Evolutionary conservation across 495 filamentous ascomycete genomes (phyloP), one percentile per base, ranked within the genome.

Genomic region (Neurospora tetrasperma): DNA sequence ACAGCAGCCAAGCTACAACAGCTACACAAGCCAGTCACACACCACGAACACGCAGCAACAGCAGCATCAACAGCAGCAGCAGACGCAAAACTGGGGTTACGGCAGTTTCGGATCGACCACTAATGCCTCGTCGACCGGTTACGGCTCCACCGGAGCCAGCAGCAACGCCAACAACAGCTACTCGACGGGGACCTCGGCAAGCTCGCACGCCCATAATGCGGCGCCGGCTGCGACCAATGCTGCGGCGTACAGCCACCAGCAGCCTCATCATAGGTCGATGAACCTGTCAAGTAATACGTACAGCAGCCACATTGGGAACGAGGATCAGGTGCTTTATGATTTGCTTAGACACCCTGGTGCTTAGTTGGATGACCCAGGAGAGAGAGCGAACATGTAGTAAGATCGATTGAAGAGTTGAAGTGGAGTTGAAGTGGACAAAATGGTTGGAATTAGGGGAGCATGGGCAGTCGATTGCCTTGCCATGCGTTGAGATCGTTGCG

Each of bases 271-370:
- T 69, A 46, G 78, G 68, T 76, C 78, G 9, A 77, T 81, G 79
- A 79, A 80, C 54, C 72, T 80, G 39, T 78, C 78, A 10, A 74
- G 75, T 20, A 77, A 81, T 27, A 78, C 78, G 9, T 81, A 81
- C 66, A 76, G 74, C 46, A 78, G 77, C 54, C 54, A 66, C 70
- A 80, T 81, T 43, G 77, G 78, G 5, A 70, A 72, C 14, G 70
- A 73, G 6, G 78, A 77, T 2, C 75, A 78, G 66, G 74, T 73
- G 31, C 68, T 79, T 62, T 80, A 75, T 71, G 75, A 79, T 35
- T 20, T 79, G 71, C 54, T 80, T 43, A 54, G 74, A 38, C 54
- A 66, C 54, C 54, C 54, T 66, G 54, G 54, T 66, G 54, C 54
- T 38, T 66, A 66, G 54, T 66, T 35, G 27, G 54, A 38, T 38